These are phyloP conservation scores for cucumber (Cucumis sativus) DNA, from an alignment of 306 rosid genomes.

Conservation along the genomic window Cucumber_9930_V3 NC_026655.2:4438501-4439000, in stretches of 20 bases:
- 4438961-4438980: constrained; percentile 20
- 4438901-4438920: neutral
- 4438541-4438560: neutral
- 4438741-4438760: constrained; percentile 20
- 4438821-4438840: neutral
- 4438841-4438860: neutral
- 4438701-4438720: constrained; percentile 86
- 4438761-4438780: constrained; percentile 25
- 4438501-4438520: neutral
- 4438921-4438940: neutral
- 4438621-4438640: neutral
- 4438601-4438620: neutral
- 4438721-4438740: constrained; percentile 19
- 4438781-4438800: constrained; percentile 17
- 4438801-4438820: constrained; percentile 25
- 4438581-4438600: neutral
- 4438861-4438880: neutral
- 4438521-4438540: neutral
- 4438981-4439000: constrained; percentile 21
- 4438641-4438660: neutral
- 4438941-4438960: constrained; percentile 38
- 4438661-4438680: constrained; percentile 19
- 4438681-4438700: constrained; percentile 98
- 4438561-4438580: neutral
- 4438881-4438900: neutral